Evolutionary conservation across 345 rosid genomes (phyloP).

Genomic region (Crucihimalaya himalaica): DNA sequence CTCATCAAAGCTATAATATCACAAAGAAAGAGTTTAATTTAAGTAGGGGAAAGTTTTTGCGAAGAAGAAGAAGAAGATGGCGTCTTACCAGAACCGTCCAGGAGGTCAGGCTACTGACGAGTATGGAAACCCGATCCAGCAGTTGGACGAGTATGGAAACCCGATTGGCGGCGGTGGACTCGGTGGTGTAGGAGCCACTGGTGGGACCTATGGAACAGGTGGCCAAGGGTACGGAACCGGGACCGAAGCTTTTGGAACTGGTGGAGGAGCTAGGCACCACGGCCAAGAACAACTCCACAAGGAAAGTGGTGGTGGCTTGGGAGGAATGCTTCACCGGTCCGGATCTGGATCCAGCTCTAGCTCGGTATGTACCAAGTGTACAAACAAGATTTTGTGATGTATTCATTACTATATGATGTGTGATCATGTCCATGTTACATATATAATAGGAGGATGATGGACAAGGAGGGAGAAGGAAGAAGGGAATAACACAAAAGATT

Average conservation of each 20-base stretch:
- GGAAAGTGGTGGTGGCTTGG: slow-evolving; percentile 33
- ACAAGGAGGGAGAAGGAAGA: slow-evolving; percentile 70
- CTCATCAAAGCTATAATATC: slow-evolving; percentile 17
- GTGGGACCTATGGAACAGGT: slow-evolving; percentile 38
- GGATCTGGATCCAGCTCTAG: slow-evolving; percentile 56
- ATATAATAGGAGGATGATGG: slow-evolving; percentile 65
- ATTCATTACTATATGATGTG: background rate
- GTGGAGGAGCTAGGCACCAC: slow-evolving; percentile 32
- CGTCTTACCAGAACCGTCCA: slow-evolving; percentile 37
- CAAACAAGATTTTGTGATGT: background rate
- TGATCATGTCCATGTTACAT: background rate
- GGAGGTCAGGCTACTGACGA: slow-evolving; percentile 48
- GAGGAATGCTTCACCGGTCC: slow-evolving; percentile 54
- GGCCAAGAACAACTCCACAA: slow-evolving; percentile 35
- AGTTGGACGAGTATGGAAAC: slow-evolving; percentile 39
- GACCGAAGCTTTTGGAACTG: slow-evolving; percentile 40
- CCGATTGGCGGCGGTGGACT: slow-evolving; percentile 31
- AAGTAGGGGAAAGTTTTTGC: slow-evolving; percentile 7
- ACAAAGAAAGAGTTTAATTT: background rate
- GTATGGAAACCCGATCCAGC: slow-evolving; percentile 44
- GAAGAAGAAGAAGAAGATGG: slow-evolving; percentile 30
- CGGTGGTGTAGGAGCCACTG: slow-evolving; percentile 32
- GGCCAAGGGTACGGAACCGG: slow-evolving; percentile 36
- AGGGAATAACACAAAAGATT: slow-evolving; percentile 54
- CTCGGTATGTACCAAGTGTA: slow-evolving; percentile 42